phyloP scores from a whole-genome alignment of 768 basidiomycete genomes.

The Xerocomus spinulosus region DNA sequence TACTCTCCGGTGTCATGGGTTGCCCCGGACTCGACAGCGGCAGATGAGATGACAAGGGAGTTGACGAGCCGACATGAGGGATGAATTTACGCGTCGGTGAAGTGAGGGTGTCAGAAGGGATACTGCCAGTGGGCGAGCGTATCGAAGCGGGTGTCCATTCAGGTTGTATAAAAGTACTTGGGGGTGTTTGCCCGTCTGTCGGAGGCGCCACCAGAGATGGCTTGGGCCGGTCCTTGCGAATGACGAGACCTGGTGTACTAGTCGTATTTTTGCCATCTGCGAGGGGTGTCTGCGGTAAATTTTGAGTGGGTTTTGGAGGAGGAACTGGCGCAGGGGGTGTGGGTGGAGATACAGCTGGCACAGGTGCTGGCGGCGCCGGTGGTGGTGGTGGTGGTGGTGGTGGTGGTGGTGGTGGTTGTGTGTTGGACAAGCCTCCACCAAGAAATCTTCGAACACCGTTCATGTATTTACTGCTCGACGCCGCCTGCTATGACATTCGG shows the following conservation, averaged over 20 bases:
- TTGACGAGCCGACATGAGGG: constrained; percentile 30
- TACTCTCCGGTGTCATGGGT: constrained; percentile 35
- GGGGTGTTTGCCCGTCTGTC: constrained; percentile 20
- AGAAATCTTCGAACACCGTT: constrained; percentile 71
- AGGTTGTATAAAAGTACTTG: constrained; percentile 26
- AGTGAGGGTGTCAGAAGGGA: constrained; percentile 19
- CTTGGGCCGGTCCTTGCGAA: constrained; percentile 50
- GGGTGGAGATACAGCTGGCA: constrained; percentile 22
- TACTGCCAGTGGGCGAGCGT: constrained; percentile 24
- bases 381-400: constrained; percentile 11
- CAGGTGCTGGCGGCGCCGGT: constrained; percentile 13
- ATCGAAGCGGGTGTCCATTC: constrained; percentile 18
- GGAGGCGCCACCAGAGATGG: constrained; percentile 20
- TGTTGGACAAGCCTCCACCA: constrained; percentile 38
- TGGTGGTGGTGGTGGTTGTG: constrained; percentile 26
- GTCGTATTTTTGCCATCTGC: constrained; percentile 19
- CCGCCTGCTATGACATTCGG: constrained; percentile 20
- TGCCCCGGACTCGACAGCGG: constrained; percentile 30
- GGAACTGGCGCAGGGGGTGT: constrained; percentile 20
- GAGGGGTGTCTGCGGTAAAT: constrained; percentile 33
- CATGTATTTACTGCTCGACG: constrained; percentile 38
- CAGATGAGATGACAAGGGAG: constrained; percentile 38
- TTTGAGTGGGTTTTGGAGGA: constrained; percentile 36
- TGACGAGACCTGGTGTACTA: constrained; percentile 35
- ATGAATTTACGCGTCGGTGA: constrained; percentile 18